phyloP scores from a whole-genome alignment of 2,329 filamentous ascomycete species.

The Sphaerostilbella broomeana region DNA sequence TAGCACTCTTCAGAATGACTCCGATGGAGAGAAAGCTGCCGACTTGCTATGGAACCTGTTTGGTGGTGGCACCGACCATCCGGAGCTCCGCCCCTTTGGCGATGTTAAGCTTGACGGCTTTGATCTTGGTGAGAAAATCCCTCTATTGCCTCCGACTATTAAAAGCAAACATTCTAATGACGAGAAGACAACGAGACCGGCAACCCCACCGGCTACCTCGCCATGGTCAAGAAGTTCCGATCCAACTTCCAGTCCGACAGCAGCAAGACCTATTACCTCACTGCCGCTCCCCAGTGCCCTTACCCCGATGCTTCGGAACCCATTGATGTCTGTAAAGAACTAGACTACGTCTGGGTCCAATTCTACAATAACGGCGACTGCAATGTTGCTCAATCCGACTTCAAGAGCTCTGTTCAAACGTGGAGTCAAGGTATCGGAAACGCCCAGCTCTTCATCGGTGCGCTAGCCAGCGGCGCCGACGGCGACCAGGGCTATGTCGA shows the following conservation, averaged over 20 bases:
- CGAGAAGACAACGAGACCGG: conserved; percentile 60
- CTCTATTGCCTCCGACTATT: conserved; percentile 1
- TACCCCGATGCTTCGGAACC: conserved; percentile 51
- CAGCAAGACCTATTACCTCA: conserved; percentile 6
- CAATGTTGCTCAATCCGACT: conserved; percentile 42
- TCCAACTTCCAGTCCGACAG: conserved; percentile 31
- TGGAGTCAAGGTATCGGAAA: conserved; percentile 55
- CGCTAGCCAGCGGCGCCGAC: conserved; percentile 47
- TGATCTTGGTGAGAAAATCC: conserved; percentile 43
- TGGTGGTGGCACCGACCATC: conserved; percentile 37
- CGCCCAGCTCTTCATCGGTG: conserved; percentile 54
- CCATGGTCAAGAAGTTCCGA: conserved; percentile 52
- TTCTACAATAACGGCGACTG: conserved; percentile 64
- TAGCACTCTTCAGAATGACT: conserved; percentile 44
- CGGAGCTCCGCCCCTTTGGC: conserved; percentile 57
- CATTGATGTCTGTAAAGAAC: conserved; percentile 20
- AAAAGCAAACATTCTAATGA: too few relatives aligned
- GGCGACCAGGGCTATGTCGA: conserved; percentile 47
- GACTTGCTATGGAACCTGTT: conserved; percentile 62
- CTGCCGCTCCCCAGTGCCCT: conserved; percentile 35
- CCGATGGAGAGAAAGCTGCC: conserved; percentile 47
- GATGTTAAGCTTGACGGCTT: conserved; percentile 60
- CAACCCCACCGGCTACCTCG: conserved; percentile 48
- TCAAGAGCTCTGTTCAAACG: conserved; percentile 54
- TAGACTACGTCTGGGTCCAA: conserved; percentile 51